Evolutionary conservation across 192 early-diverging fungal species (phyloP).

Genomic region (Bifiguratus adelaidae): DNA sequence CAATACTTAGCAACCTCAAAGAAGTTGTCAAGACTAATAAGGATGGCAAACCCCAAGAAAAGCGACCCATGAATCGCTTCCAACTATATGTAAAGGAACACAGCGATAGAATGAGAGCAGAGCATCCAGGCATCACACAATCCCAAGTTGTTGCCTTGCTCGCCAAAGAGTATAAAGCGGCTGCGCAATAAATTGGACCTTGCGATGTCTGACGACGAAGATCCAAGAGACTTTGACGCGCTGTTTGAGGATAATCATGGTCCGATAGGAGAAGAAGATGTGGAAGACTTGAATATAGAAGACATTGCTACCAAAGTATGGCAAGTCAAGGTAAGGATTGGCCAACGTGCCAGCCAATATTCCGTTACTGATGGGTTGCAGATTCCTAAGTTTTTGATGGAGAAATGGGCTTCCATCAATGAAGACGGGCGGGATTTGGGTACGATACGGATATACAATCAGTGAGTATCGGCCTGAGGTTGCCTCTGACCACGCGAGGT

Average conservation of each 20-base stretch:
- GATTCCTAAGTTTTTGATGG: slow-evolving; percentile 82
- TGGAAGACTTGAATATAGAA: slow-evolving; percentile 56
- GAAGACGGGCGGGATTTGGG: slow-evolving; percentile 65
- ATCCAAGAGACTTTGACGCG: slow-evolving; percentile 37
- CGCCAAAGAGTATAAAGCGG: no score
- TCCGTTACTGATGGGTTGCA: slow-evolving; percentile 4
- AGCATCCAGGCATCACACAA: no score
- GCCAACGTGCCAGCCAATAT: neutral
- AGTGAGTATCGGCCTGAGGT: slow-evolving; percentile 12
- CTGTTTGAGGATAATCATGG: slow-evolving; percentile 40
- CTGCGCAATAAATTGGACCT: no score
- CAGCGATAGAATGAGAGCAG: no score
- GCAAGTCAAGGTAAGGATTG: slow-evolving; percentile 71
- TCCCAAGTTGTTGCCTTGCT: no score
- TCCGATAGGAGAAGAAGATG: slow-evolving; percentile 47
- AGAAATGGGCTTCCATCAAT: slow-evolving; percentile 64
- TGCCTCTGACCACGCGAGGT: neutral
- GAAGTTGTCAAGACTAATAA: neutral
- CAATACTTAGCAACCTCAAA: neutral
- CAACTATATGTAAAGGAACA: neutral
- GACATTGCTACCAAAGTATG: slow-evolving; percentile 68
- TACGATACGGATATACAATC: slow-evolving; percentile 63
- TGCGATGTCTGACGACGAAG: no score
- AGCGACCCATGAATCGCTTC: neutral
- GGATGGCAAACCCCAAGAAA: neutral